These are phyloP conservation scores for Hypoxylon sp. DNA, from an alignment of 2,329 filamentous ascomycete genomes.

Conservation along the genomic window DNA sequence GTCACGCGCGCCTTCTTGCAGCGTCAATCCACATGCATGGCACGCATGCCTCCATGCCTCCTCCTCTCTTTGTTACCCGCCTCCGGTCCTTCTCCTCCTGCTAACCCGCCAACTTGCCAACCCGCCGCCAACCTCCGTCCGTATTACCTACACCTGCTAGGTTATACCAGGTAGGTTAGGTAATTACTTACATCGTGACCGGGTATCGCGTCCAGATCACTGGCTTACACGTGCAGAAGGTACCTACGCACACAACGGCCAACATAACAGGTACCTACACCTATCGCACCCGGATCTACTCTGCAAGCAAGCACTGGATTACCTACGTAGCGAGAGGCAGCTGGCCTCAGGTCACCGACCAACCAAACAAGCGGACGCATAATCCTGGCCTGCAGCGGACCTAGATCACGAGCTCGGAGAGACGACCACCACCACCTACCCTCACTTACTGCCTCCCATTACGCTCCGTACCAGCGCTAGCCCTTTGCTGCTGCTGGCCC, in stretches of 20 bases:
- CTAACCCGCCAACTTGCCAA: no score
- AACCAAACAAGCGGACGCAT: constrained; percentile 35
- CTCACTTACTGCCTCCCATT: background rate
- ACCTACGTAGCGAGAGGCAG: background rate
- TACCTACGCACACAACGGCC: background rate
- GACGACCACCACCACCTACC: constrained; percentile 21
- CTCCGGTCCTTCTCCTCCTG: background rate
- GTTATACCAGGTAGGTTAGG: background rate
- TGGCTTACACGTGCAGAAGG: background rate
- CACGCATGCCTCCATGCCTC: constrained; percentile 8
- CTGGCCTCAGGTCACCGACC: constrained; percentile 19
- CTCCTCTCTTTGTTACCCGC: constrained; percentile 6
- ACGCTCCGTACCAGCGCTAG: no score
- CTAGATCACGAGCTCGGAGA: constrained; percentile 38
- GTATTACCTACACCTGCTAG: background rate
- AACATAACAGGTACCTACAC: no score
- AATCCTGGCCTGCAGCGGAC: constrained; percentile 37
- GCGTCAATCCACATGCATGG: constrained; percentile 24
- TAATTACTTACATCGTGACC: constrained; percentile 13
- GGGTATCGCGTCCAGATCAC: background rate
- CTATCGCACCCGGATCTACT: no score
- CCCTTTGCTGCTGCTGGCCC: background rate
- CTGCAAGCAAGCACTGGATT: background rate
- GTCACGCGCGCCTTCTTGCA: constrained; percentile 42
- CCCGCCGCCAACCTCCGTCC: background rate